Percentiles rank a stretch among this genome's conserved stretches.
Conservation (phyloP, 2,329 filamentous ascomycete species). For the Aspergillus candidus region DNA sequence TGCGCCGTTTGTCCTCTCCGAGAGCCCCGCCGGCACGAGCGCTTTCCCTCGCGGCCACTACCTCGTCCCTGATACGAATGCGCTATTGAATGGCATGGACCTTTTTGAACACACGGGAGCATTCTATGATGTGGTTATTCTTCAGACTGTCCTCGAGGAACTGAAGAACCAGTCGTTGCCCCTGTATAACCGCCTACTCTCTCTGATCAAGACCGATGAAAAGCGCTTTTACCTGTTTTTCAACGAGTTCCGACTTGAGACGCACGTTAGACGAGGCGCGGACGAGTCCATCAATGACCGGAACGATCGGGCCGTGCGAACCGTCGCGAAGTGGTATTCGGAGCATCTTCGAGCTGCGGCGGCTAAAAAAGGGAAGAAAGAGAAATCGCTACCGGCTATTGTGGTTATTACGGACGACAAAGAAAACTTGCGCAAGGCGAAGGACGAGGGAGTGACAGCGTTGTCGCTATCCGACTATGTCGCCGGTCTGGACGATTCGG, state of each 20-base stretch:
- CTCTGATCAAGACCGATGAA: slow-evolving; percentile 87
- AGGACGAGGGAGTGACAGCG: slow-evolving; percentile 62
- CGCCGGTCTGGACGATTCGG: slow-evolving; percentile 72
- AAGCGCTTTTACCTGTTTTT: slow-evolving; percentile 99
- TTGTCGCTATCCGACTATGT: slow-evolving; percentile 71
- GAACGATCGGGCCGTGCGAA: slow-evolving; percentile 86
- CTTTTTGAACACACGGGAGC: slow-evolving; percentile 86
- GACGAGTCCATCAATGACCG: slow-evolving; percentile 93
- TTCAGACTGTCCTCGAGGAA: slow-evolving; percentile 95
- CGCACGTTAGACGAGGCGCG: slow-evolving; percentile 66
- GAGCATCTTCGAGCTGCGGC: slow-evolving; percentile 64
- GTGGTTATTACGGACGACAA: slow-evolving; percentile 94
- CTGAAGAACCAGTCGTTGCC: slow-evolving; percentile 88
- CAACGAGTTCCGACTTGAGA: slow-evolving; percentile 95
- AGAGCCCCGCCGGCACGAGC: slow-evolving; percentile 77
- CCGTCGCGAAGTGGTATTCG: slow-evolving; percentile 82
- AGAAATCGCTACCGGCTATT: slow-evolving; percentile 62
- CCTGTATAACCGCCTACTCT: slow-evolving; percentile 87
- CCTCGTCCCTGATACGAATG: slow-evolving; percentile 92
- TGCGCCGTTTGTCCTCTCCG: slow-evolving; percentile 79
- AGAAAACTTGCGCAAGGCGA: slow-evolving; percentile 78
- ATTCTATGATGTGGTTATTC: slow-evolving; percentile 93
- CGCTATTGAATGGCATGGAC: slow-evolving; percentile 91
- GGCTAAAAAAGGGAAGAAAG: slow-evolving; percentile 48
- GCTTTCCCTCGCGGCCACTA: slow-evolving; percentile 84